Evolutionary conservation across 2,329 filamentous ascomycete genomes (phyloP).

Genomic region (Mycosphaerella sp.): DNA sequence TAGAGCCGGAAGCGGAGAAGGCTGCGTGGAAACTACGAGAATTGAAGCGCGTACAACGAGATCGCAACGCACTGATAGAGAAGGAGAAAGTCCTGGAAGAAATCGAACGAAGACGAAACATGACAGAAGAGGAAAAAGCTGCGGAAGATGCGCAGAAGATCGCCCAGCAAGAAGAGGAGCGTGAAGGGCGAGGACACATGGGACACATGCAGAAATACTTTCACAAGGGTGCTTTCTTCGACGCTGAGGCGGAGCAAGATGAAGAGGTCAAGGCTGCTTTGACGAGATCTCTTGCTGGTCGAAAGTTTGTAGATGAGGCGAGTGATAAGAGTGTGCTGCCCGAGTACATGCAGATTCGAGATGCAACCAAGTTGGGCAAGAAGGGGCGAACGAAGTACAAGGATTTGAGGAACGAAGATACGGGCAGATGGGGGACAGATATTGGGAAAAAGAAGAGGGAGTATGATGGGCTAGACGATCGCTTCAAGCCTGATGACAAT

Average conservation of each 20-base stretch:
- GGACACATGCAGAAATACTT: conserved; percentile 92
- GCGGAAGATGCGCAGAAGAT: conserved; percentile 78
- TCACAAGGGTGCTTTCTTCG: conserved; percentile 95
- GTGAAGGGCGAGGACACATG: conserved; percentile 70
- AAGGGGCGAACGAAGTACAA: conserved; percentile 88
- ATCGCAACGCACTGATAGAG: conserved; percentile 68
- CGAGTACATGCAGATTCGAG: conserved; percentile 84
- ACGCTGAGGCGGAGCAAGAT: conserved; percentile 54
- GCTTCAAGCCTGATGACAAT: conserved; percentile 58
- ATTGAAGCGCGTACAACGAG: conserved; percentile 78
- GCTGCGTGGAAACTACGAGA: conserved; percentile 94
- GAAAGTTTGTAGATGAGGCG: conserved; percentile 75
- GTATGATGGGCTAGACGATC: conserved; percentile 53
- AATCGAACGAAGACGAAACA: conserved; percentile 76
- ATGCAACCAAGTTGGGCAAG: conserved; percentile 88
- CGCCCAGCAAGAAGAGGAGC: conserved; percentile 69
- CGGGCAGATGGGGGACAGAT: conserved; percentile 69
- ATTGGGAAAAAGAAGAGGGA: conserved; percentile 48
- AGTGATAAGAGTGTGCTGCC: conserved; percentile 76
- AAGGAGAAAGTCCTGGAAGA: conserved; percentile 82
- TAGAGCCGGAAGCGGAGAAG: conserved; percentile 81
- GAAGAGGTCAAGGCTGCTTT: conserved; percentile 71
- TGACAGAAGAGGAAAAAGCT: conserved; percentile 78
- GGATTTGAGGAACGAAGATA: conserved; percentile 85
- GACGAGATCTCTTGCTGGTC: conserved; percentile 78